Evolutionary conservation across 148 eudicot species (phyloP).

Genomic region (Pouteria glomerata): DNA sequence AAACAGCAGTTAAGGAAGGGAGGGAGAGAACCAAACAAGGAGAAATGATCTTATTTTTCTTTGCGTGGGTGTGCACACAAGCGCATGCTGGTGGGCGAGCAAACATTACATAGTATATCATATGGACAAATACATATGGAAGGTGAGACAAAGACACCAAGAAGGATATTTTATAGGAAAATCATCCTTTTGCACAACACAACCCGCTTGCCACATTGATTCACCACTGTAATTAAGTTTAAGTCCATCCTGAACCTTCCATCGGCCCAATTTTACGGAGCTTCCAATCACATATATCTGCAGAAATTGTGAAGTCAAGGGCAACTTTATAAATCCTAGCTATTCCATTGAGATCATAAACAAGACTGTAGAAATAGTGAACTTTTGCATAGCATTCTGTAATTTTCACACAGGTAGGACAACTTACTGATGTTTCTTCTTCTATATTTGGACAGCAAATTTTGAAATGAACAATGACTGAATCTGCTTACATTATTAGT

Average conservation of each 20-base stretch:
- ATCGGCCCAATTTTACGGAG: conserved; percentile 66
- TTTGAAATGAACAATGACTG: conserved; percentile 69
- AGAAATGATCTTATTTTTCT: neutral
- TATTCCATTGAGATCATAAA: neutral
- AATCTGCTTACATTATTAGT: conserved; percentile 48
- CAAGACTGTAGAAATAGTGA: neutral
- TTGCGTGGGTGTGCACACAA: too few relatives aligned
- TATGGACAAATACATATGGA: too few relatives aligned
- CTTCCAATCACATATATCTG: conserved; percentile 87
- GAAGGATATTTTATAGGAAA: conserved; percentile 94
- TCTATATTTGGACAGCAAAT: conserved; percentile 79
- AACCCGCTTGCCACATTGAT: conserved; percentile 74
- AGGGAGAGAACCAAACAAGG: neutral
- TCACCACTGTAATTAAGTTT: conserved; percentile 79
- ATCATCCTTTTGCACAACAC: conserved; percentile 60
- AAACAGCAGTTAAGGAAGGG: conserved; percentile 46
- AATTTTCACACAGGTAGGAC: conserved; percentile 9
- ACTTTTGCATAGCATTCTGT: neutral
- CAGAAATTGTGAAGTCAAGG: conserved; percentile 11
- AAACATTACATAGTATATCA: neutral
- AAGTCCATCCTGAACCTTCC: conserved; percentile 71
- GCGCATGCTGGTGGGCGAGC: too few relatives aligned
- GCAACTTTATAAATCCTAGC: neutral
- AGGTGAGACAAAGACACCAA: conserved; percentile 3
- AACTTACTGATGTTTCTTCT: conserved; percentile 74